A percentile compares a stretch with the other conserved stretches of the same genome.
Conservation (phyloP, 2,329 filamentous ascomycete genomes). For the Arthrobotrys entomopaga region DNA sequence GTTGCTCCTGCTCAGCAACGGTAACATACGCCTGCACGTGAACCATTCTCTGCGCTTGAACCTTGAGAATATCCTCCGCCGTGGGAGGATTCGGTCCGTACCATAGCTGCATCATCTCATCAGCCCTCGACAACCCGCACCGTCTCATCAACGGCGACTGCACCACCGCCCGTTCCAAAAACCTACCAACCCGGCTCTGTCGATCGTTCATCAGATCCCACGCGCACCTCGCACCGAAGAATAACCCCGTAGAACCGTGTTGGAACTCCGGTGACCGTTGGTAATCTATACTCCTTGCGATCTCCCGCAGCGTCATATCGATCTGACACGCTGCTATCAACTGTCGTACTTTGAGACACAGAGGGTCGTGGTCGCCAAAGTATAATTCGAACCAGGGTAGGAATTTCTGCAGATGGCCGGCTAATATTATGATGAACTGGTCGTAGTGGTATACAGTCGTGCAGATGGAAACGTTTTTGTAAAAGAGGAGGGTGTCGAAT, state of each 20-base stretch:
- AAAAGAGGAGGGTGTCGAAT: conserved; percentile 45
- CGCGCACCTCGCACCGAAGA: conserved; percentile 43
- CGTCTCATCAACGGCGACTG: conserved; percentile 39
- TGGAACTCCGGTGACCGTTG: conserved; percentile 37
- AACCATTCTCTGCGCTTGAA: conserved; percentile 34
- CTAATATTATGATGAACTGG: conserved; percentile 21
- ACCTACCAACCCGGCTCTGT: conserved; percentile 26
- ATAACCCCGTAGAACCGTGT: conserved; percentile 35
- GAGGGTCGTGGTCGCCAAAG: conserved; percentile 28
- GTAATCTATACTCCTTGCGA: conserved; percentile 42
- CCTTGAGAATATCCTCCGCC: conserved; percentile 32
- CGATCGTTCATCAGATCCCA: conserved; percentile 33
- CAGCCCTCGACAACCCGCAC: conserved; percentile 20
- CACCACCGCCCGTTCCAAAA: conserved; percentile 25
- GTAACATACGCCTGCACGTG: conserved; percentile 8
- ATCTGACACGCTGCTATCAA: conserved; percentile 19
- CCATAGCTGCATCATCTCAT: conserved; percentile 36
- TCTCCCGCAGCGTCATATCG: conserved; percentile 27
- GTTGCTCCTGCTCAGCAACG: conserved; percentile 9
- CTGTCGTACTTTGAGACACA: conserved; percentile 21
- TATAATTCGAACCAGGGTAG: conserved; percentile 52
- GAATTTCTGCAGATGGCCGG: conserved; percentile 27
- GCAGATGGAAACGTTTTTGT: conserved; percentile 48
- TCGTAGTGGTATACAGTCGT: conserved; percentile 47
- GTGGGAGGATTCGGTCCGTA: conserved; percentile 49